Percentiles rank a stretch among this genome's conserved stretches.
Evolutionary conservation across 2,329 filamentous ascomycete genomes (phyloP).

Genomic region (Thielaviopsis populi): DNA sequence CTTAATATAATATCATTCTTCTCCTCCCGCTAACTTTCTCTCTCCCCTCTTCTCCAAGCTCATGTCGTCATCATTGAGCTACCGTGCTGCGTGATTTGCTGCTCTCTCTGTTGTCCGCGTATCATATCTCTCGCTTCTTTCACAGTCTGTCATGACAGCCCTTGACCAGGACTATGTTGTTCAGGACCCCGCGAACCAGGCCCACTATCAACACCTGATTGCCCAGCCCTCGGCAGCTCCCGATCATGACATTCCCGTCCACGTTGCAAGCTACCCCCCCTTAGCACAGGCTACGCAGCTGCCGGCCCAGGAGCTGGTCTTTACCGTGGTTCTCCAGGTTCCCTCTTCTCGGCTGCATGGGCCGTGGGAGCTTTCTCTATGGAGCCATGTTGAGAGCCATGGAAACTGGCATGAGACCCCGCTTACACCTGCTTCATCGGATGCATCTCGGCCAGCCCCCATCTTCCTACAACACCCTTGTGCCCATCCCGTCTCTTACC

Average conservation of each 20-base stretch:
- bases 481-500: neutral
- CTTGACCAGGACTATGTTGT: conserved; percentile 11
- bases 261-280: conserved; percentile 43
- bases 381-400: conserved; percentile 43
- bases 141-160: neutral
- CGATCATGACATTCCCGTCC: conserved; percentile 3
- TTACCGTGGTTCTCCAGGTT: conserved; percentile 58
- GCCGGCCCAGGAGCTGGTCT: conserved; percentile 32
- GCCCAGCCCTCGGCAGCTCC: neutral
- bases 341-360: conserved; percentile 37
- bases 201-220: conserved; percentile 8
- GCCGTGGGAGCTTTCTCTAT: conserved; percentile 59
- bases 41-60: no score
- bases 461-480: neutral
- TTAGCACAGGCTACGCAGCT: conserved; percentile 59
- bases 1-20: no score
- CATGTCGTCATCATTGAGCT: neutral
- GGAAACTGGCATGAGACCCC: conserved; percentile 39
- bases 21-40: no score
- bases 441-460: neutral
- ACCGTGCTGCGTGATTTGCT: conserved; percentile 1
- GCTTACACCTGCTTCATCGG: conserved; percentile 18
- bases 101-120: neutral
- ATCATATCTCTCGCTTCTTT: neutral
- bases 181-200: conserved; percentile 10